Evolutionary conservation across 225 moss, liverwort and hornwort genomes (phyloP).

Genomic region (Sphagnum contortum): DNA sequence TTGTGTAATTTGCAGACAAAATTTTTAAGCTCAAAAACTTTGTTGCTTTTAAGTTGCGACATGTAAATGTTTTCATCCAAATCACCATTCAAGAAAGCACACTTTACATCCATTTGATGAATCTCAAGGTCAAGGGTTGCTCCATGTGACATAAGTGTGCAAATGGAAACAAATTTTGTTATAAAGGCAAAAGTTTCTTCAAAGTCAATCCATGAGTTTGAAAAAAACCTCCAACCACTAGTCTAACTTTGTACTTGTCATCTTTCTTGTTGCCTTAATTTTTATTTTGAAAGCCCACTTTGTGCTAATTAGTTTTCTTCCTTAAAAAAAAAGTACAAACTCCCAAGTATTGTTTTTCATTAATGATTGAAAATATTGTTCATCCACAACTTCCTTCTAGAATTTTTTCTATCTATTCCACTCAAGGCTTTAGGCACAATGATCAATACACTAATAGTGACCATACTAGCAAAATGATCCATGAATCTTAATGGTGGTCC

Average conservation of each 20-base stretch:
- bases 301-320: no score
- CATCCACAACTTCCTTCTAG: neutral
- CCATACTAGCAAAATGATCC: no score
- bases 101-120: neutral
- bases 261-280: neutral
- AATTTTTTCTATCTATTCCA: no score
- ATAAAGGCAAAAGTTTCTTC: conserved; percentile 1
- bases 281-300: no score
- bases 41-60: neutral
- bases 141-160: neutral
- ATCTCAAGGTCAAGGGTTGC: neutral
- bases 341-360: neutral
- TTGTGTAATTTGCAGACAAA: neutral
- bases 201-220: neutral
- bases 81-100: neutral
- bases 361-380: neutral
- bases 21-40: neutral
- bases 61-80: neutral
- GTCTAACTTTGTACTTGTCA: neutral
- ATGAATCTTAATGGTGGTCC: no score
- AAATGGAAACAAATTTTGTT: neutral
- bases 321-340: no score
- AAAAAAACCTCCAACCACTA: neutral
- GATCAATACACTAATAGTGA: no score
- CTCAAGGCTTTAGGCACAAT: no score